Base-by-base conservation (phyloP, 2,329 filamentous ascomycete species). In the Exophiala viscosa region DNA sequence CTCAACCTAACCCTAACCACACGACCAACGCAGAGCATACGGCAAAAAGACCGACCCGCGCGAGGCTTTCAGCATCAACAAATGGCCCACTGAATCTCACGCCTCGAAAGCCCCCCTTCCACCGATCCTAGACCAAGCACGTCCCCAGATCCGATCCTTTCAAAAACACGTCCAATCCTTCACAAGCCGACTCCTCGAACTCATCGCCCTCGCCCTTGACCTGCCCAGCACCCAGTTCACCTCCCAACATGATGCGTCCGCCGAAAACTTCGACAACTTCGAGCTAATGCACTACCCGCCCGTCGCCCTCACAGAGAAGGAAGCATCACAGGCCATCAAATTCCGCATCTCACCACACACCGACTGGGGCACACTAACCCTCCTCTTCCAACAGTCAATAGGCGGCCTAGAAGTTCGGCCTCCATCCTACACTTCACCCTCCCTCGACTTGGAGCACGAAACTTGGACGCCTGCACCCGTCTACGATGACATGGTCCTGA, bases 21-120 rank as follows among this genome's bases (percentile, higher is more conserved):
- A 17, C n/a, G n/a, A n/a, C 13, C 20, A 35, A 32, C 8, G 33
- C 44, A 55, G 52, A 4, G 52, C 52, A 15, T 39, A 51, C 28
- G 48, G 43, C 47, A 44, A 36, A 17, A 45, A 44, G 28, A 55
- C 38, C 13, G 52, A 55, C 39, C 52, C 52, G n/a, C 52, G 52
- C 17, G 52, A 55, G 33, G 52, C 52, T n/a, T 50, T 55, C 48
- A 55, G 52, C 34, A 50, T 55, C 38, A 55, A 55, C 52, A 55
- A 55, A 31, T 55, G 52, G 52, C 52, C 52, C 1, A 50, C 52
- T n/a, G 6, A 20, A 14, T 15, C 18, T n/a, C 47, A 55, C n/a
- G 39, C 52, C 11, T 15, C 47, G 1, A 10, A 33, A 5, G 48
- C 52, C 7, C 10, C 8, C 1, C 52, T 55, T 10, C 47, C 52